phyloP scores from a whole-genome alignment of 345 rosid genomes.

The Brassica cretica region DNA sequence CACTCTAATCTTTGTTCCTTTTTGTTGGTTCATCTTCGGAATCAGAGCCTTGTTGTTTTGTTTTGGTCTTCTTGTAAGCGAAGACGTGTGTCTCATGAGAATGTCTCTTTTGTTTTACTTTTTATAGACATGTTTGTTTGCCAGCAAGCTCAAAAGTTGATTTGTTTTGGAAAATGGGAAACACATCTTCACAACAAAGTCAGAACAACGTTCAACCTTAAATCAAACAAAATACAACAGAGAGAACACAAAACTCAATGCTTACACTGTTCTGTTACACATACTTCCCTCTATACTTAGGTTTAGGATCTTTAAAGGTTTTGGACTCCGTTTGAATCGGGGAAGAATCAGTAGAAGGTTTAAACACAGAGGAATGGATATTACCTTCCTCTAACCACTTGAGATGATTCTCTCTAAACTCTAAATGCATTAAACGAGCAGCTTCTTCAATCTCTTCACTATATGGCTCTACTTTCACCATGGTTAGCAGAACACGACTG shows the following conservation, averaged over 20 bases:
- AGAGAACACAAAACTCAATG: background rate
- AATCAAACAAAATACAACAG: constrained; percentile 20
- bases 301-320: constrained; percentile 58
- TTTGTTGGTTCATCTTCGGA: constrained; percentile 14
- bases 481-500: constrained; percentile 78
- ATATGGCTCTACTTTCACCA: constrained; percentile 73
- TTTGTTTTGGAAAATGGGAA: constrained; percentile 1
- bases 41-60: constrained; percentile 30
- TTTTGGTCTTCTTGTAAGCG: constrained; percentile 33
- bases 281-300: constrained; percentile 86
- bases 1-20: constrained; percentile 22
- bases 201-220: background rate
- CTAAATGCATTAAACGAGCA: constrained; percentile 67
- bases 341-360: constrained; percentile 51
- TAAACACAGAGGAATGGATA: constrained; percentile 81
- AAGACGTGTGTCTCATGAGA: constrained; percentile 32
- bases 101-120: constrained; percentile 19
- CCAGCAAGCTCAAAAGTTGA: background rate
- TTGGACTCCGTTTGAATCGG: constrained; percentile 46
- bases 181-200: constrained; percentile 11
- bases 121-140: constrained; percentile 1
- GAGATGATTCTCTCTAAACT: constrained; percentile 82
- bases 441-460: constrained; percentile 58
- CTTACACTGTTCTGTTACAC: constrained; percentile 42
- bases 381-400: constrained; percentile 92